Conservation (phyloP, 768 basidiomycete genomes). For the Macrolepiota albuminosa region DNA sequence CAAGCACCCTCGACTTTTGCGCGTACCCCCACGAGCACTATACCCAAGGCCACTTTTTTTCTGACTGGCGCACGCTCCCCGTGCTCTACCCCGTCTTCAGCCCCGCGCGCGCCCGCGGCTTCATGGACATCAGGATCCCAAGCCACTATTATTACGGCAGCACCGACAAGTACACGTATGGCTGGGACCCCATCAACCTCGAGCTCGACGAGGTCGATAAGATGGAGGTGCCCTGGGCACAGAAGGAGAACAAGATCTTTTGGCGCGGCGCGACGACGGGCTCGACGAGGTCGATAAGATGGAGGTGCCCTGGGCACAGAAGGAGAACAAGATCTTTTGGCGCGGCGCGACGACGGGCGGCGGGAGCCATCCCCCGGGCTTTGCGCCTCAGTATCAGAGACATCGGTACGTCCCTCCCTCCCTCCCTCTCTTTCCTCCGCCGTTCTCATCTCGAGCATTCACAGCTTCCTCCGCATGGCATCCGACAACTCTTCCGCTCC, state of each 20-base stretch:
- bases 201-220: slow-evolving; percentile 73
- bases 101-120: slow-evolving; percentile 83
- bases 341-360: slow-evolving; percentile 95
- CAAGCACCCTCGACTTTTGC: slow-evolving; percentile 73
- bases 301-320: slow-evolving; percentile 88
- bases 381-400: slow-evolving; percentile 77
- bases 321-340: slow-evolving; percentile 89
- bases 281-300: slow-evolving; percentile 76
- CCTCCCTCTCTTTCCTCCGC: no score
- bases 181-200: slow-evolving; percentile 76
- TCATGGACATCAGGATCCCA: slow-evolving; percentile 87
- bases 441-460: not conserved
- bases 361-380: slow-evolving; percentile 82
- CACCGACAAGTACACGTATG: slow-evolving; percentile 81
- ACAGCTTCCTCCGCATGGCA: slow-evolving; percentile 72
- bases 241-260: slow-evolving; percentile 83
- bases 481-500: slow-evolving; percentile 49
- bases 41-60: slow-evolving; percentile 94
- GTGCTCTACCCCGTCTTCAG: slow-evolving; percentile 93
- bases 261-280: slow-evolving; percentile 93
- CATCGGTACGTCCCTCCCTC: slow-evolving; percentile 53
- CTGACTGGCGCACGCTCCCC: slow-evolving; percentile 89
- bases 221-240: slow-evolving; percentile 87
- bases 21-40: slow-evolving; percentile 76
- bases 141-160: slow-evolving; percentile 94